Evolutionary conservation across 768 basidiomycete genomes (phyloP).

Genomic region (Kwoniella sp.): DNA sequence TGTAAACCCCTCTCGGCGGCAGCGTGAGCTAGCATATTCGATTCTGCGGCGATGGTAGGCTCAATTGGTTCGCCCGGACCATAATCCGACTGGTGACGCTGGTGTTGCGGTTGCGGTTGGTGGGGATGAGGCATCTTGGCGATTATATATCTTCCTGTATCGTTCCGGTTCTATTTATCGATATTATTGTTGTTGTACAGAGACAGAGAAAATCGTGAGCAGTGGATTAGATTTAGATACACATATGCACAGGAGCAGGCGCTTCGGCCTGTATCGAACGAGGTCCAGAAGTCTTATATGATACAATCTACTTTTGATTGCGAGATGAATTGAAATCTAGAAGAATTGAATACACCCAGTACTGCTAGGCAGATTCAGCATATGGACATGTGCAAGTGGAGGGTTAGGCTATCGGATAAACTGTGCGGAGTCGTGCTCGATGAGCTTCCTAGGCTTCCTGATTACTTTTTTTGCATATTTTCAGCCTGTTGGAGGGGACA

Average conservation of each 20-base stretch:
- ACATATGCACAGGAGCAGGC: too few relatives aligned
- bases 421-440: neutral
- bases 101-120: neutral
- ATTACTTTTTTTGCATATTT: constrained; percentile 1
- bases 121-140: neutral
- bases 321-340: too few relatives aligned
- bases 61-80: constrained; percentile 18
- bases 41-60: constrained; percentile 14
- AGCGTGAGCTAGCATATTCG: constrained; percentile 9
- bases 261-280: too few relatives aligned
- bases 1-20: neutral
- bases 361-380: too few relatives aligned
- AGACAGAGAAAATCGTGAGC: too few relatives aligned
- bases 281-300: too few relatives aligned
- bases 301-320: too few relatives aligned
- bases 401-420: neutral
- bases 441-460: neutral
- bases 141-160: too few relatives aligned
- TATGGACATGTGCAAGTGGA: neutral
- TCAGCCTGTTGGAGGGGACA: neutral
- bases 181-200: too few relatives aligned
- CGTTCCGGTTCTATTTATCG: too few relatives aligned
- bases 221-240: too few relatives aligned
- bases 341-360: too few relatives aligned
- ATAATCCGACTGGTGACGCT: constrained; percentile 5